These are phyloP conservation scores for Podosphaera leucotricha DNA, from an alignment of 2,329 filamentous ascomycete species.

Conservation along the genomic window DNA sequence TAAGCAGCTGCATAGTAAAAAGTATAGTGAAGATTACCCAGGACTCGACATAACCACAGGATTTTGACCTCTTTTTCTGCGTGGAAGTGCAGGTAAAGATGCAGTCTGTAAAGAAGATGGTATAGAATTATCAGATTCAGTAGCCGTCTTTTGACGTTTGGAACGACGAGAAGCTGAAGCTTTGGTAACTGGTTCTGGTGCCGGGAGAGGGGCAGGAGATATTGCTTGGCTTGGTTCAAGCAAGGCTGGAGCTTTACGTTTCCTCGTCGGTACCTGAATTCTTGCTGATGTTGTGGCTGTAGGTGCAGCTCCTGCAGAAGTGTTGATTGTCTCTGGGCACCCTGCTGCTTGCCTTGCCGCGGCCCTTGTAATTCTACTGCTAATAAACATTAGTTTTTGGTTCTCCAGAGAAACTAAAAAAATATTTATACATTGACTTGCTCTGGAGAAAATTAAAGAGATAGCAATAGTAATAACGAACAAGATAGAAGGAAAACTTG, in stretches of 20 bases:
- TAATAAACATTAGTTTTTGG: slow-evolving; percentile 6
- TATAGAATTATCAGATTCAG: slow-evolving; percentile 21
- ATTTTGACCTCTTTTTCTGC: slow-evolving; percentile 36
- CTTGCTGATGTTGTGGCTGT: slow-evolving; percentile 18
- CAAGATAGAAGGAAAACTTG: slow-evolving; percentile 2
- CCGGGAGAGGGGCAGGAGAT: slow-evolving; percentile 11
- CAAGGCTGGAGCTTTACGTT: slow-evolving; percentile 44
- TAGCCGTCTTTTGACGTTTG: slow-evolving; percentile 46
- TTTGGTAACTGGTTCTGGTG: slow-evolving; percentile 9
- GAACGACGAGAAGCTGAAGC: slow-evolving; percentile 30
- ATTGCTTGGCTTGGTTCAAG: slow-evolving; percentile 25
- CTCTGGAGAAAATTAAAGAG: slow-evolving; percentile 3
- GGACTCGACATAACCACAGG: slow-evolving; percentile 47
- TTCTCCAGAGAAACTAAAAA: slow-evolving; percentile 2
- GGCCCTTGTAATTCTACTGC: slow-evolving; percentile 87
- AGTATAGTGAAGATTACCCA: slow-evolving; percentile 27
- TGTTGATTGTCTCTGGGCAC: slow-evolving; percentile 15
- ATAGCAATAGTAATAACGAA: slow-evolving; percentile 1
- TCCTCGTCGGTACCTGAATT: slow-evolving; percentile 32
- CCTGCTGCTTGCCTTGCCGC: slow-evolving; percentile 71
- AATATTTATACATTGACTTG: slow-evolving; percentile 1
- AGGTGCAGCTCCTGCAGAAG: slow-evolving; percentile 16
- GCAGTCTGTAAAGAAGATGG: slow-evolving; percentile 15
- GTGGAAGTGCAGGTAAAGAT: slow-evolving; percentile 19
- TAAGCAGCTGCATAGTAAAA: background rate